Evolutionary conservation across 805 yeast species (phyloP).

Genomic region (Saturnispora hagleri): DNA sequence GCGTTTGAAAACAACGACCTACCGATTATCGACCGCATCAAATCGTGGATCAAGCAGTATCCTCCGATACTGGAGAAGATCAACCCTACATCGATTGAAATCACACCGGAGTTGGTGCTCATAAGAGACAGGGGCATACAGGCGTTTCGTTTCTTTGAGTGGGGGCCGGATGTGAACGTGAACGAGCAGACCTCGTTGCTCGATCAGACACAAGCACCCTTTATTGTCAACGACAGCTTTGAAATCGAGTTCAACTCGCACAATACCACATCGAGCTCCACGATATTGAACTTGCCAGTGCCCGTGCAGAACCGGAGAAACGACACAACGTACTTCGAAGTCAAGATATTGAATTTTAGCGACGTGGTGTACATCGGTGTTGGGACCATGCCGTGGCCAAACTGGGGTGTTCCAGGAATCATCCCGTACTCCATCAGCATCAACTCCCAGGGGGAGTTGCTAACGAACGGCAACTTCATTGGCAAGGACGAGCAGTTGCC

Average conservation of each 20-base stretch:
- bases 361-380: conserved; percentile 52
- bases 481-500: conserved; percentile 32
- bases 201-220: conserved; percentile 17
- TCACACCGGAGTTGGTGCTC: conserved; percentile 23
- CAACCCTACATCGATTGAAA: conserved; percentile 13
- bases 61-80: background rate
- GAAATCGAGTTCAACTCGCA: conserved; percentile 23
- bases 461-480: conserved; percentile 37
- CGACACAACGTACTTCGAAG: conserved; percentile 61
- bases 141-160: conserved; percentile 26
- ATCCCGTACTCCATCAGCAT: conserved; percentile 61
- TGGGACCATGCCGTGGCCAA: conserved; percentile 65
- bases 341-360: conserved; percentile 36
- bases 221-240: conserved; percentile 24
- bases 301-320: conserved; percentile 30
- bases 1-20: background rate
- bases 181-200: conserved; percentile 9
- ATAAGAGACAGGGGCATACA: conserved; percentile 30
- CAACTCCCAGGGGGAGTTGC: conserved; percentile 62
- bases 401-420: conserved; percentile 68
- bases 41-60: background rate
- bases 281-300: conserved; percentile 26
- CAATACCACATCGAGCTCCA: conserved; percentile 15
- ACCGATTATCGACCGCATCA: background rate
- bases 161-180: conserved; percentile 23